phyloP scores from a whole-genome alignment of 805 yeast species.

The Candida jianshihensis region DNA sequence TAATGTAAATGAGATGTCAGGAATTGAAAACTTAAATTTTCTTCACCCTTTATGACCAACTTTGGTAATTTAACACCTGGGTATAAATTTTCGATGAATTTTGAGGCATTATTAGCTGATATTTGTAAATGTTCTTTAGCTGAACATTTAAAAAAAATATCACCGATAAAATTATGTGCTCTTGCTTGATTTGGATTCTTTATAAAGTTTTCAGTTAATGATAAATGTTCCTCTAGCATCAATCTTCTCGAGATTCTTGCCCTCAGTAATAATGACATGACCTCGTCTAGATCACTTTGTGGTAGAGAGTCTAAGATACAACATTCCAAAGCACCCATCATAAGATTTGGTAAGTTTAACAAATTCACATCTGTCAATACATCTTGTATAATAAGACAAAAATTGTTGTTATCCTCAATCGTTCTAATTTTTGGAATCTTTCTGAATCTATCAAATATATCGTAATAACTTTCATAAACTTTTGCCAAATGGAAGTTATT shows the following conservation, averaged over 20 bases:
- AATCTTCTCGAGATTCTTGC: slow-evolving; percentile 87
- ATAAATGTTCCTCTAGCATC: slow-evolving; percentile 85
- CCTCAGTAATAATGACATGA: slow-evolving; percentile 71
- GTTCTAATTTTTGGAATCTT: slow-evolving; percentile 61
- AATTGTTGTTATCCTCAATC: slow-evolving; percentile 66
- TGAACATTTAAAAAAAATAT: slow-evolving; percentile 72
- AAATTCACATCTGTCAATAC: slow-evolving; percentile 73
- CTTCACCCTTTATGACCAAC: slow-evolving; percentile 66
- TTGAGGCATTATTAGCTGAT: slow-evolving; percentile 46
- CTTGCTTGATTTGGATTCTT: slow-evolving; percentile 38
- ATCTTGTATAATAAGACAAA: slow-evolving; percentile 55
- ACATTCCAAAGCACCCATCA: slow-evolving; percentile 89
- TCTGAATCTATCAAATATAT: slow-evolving; percentile 81
- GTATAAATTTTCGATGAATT: slow-evolving; percentile 45
- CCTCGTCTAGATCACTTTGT: slow-evolving; percentile 55
- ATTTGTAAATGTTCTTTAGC: slow-evolving; percentile 58
- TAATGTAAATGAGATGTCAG: slow-evolving; percentile 83
- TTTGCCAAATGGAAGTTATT: slow-evolving; percentile 81
- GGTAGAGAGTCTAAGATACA: slow-evolving; percentile 54
- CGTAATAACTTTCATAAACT: slow-evolving; percentile 84
- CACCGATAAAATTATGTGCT: slow-evolving; percentile 53
- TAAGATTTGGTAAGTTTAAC: slow-evolving; percentile 75
- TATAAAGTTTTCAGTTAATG: slow-evolving; percentile 61
- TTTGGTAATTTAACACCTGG: slow-evolving; percentile 61
- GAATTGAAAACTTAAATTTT: slow-evolving; percentile 66